Base-by-base conservation (phyloP, 257 asterid genomes). In the Solanum boliviense region DNA sequence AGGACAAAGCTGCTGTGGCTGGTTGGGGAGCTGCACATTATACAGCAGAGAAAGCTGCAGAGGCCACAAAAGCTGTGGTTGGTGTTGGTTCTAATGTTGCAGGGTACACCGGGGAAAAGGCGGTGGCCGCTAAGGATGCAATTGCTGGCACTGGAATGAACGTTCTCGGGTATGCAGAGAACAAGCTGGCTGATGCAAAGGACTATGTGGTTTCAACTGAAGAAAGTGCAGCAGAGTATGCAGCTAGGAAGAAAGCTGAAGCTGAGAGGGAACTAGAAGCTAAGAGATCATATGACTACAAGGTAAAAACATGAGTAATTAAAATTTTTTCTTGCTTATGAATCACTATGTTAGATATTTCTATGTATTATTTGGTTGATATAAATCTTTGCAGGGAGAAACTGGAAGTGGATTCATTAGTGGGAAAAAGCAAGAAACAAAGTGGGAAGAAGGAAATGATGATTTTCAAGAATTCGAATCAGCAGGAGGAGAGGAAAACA, bases 21-120 rank as follows among this genome's bases (percentile, higher is more conserved):
- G 98, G 98, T 0, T 96, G 99, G 99, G 98, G 95, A 13, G 94
- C 99, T 4, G 93, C 97, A 11, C 97, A 93, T 25, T 93, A 86
- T 34, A 94, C 99, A 0, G 90, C 95, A 0, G 98, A 90, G 89
- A 94, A 88, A 89, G 94, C 92, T 1, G 94, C 94, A 0, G 94
- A 90, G 88, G 94, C 96, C 0, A 95, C 98, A 0, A 92, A 94
- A 87, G 86, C 89, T 2, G 89, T 89, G 81, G 94, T 95, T 0
- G 91, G 90, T 8, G 94, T 88, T 6, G 93, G 95, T 5, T 90
- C 96, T 2, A 89, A 89, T 48, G 95, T 91, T 9, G 95, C 95
- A 0, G 95, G 95, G 60, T 92, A 89, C 13, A 92, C 96, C 0
- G 95, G 94, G 0, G 94, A 92, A 36, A 92, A 85, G 71, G 93